Evolutionary conservation across 768 basidiomycete genomes (phyloP), one percentile per base, ranked within the genome.

Genomic region (Cystofilobasidium bisporidii): DNA sequence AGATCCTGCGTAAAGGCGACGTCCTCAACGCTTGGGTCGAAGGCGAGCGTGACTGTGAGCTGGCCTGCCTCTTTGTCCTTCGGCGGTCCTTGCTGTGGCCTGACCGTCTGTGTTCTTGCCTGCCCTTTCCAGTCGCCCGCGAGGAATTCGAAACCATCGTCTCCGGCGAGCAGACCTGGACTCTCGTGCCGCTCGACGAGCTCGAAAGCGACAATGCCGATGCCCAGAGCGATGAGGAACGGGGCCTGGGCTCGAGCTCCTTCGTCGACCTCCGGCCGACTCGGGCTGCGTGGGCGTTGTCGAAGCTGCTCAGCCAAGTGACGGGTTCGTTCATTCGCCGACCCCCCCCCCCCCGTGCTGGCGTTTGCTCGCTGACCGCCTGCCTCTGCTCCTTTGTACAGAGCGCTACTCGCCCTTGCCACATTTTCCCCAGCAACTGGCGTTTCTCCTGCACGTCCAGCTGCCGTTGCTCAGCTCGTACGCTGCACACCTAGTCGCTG

Each of bases 11-110:
- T 10, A 84, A 86, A 69, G 81, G 83, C 62, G 87, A 89, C 65
- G 98, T 92, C 93, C 97, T 93, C 74, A 83, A 87, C 48, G 82
- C 84, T 3, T 99, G 96, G 96, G 76, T 96, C 40, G 82, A 84
- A 36, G 93, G 88, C 20, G 96, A 99, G 78, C 86, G 86, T 72
- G 82, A 84, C 72, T 98, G 94, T 92, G 73, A 73, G 91, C n/a
- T 62, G 36, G 36, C 36, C 36, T 36, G 36, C 36, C 36, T 36
- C 36, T 5, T 63, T 9, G 26, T 33, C 41, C 2, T 9, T 9
- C 6, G 12, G 6, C 47, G 38, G n/a, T 40, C 14, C 1, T 38
- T 17, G 32, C 63, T 33, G 3, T 56, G 36, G 9, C 53, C 36
- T 33, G 20, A 36, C 62, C 6, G 36, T 6, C 36, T 12, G 36